Evolutionary conservation across 2,329 filamentous ascomycete genomes (phyloP), one percentile per base, ranked within the genome.

Genomic region (Penicillium sp.): DNA sequence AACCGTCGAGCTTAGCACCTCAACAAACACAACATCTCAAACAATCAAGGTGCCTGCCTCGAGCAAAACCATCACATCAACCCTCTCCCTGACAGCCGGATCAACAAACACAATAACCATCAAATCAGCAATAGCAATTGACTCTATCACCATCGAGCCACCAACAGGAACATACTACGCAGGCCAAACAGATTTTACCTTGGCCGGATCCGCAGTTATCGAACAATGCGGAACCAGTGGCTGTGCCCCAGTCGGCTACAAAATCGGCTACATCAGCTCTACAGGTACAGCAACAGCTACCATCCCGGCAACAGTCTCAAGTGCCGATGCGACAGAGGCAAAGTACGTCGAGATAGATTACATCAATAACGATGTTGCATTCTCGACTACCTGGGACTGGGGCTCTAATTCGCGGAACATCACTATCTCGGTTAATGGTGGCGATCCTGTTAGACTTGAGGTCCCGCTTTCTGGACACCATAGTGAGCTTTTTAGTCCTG

Each of bases 361-460:
- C 46, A 79, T 82, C 67, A 83, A 84, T 68, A 82, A 84, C 59
- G 81, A 83, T 9, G 72, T 82, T 11, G 74, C 77, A 0, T 74
- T 81, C 16, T 67, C 66, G 1, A 74, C 71, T 0, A 70, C 77
- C 0, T 82, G 79, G 71, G 74, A 62, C 0, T 75, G 66, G 59
- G 81, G 78, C 0, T 73, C 76, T 0, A 84, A 83, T 60, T 78
- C 80, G 0, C 69, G 81, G 1, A 83, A 83, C 53, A 73, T 82
- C 65, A 81, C 81, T 0, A 67, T 84, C 14, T 65, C 73, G 0
- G 74, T 84, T n/a, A 84, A 84, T 26, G 75, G 71, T 1, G 70
- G 67, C 0, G 54, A 62, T 0, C 68, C 73, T 0, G 79, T 81
- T 62, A 68, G 81, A 1, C 79, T 82, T 59, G 80, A 81, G 0